These are phyloP conservation scores for Epichloe gansuensis DNA, from an alignment of 2,329 filamentous ascomycete genomes.

Conservation along the genomic window DNA sequence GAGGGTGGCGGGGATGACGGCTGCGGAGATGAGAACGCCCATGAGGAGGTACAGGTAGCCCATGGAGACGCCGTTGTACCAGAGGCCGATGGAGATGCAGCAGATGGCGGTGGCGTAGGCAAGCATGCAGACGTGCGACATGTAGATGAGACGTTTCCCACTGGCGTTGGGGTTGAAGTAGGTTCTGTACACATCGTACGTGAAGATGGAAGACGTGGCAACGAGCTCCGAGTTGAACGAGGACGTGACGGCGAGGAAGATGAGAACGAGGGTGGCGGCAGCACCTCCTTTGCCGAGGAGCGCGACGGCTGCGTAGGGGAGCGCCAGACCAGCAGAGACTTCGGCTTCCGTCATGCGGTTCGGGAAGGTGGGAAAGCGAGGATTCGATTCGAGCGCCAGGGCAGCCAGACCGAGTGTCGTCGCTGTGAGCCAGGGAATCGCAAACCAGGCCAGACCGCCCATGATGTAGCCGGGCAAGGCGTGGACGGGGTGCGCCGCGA, in stretches of 20 bases:
- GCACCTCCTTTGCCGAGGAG: constrained; percentile 73
- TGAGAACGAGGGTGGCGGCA: constrained; percentile 61
- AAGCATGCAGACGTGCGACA: constrained; percentile 61
- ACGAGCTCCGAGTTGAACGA: constrained; percentile 76
- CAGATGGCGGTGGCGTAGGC: constrained; percentile 65
- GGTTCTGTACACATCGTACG: constrained; percentile 78
- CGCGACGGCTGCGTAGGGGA: constrained; percentile 75
- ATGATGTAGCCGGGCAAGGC: constrained; percentile 82
- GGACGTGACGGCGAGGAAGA: constrained; percentile 85
- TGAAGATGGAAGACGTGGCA: constrained; percentile 74
- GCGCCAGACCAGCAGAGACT: constrained; percentile 68
- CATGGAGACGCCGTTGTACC: constrained; percentile 67
- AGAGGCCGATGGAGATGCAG: constrained; percentile 61
- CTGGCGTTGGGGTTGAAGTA: constrained; percentile 70
- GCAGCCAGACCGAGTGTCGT: constrained; percentile 80
- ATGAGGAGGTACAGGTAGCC: constrained; percentile 82
- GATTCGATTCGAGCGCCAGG: constrained; percentile 63
- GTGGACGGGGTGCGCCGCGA: constrained; percentile 72
- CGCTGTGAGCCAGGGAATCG: constrained; percentile 79
- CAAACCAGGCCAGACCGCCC: constrained; percentile 81
- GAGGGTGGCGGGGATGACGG: constrained; percentile 70
- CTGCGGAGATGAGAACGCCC: constrained; percentile 80
- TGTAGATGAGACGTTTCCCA: constrained; percentile 65
- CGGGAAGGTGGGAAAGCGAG: constrained; percentile 58
- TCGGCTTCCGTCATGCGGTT: constrained; percentile 60